These are phyloP conservation scores for Obelidium mucronatum DNA, from an alignment of 192 early-diverging fungal species.

Conservation along the genomic window DNA sequence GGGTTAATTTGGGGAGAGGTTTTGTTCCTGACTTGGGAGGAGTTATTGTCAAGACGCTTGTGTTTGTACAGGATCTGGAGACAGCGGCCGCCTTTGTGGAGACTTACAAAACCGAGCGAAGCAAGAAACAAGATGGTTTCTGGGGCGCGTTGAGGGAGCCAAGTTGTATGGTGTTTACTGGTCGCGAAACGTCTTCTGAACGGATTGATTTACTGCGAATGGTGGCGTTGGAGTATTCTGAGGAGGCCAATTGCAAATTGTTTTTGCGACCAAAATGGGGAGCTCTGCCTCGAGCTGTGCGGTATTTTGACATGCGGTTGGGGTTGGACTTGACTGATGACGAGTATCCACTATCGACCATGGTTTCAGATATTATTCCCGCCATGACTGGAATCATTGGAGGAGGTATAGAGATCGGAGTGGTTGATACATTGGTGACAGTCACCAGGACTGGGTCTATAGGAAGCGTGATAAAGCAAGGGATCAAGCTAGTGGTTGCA, in stretches of 20 bases:
- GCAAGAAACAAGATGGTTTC: neutral
- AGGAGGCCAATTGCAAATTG: neutral
- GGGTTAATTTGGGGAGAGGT: slow-evolving; percentile 20
- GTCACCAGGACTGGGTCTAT: slow-evolving; percentile 1
- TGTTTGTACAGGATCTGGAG: slow-evolving; percentile 24
- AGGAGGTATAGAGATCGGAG: neutral
- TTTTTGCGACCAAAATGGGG: slow-evolving; percentile 27
- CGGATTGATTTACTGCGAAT: neutral
- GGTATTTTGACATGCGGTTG: slow-evolving; percentile 16
- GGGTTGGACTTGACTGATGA: slow-evolving; percentile 12
- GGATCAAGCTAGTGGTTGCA: neutral
- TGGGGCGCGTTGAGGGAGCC: neutral
- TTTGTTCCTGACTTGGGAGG: slow-evolving; percentile 11
- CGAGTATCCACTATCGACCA: slow-evolving; percentile 13
- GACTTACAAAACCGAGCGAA: neutral
- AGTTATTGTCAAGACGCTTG: neutral
- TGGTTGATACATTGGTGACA: neutral
- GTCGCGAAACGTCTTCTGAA: neutral
- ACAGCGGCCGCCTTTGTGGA: neutral
- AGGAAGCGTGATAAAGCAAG: neutral
- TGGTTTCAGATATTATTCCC: slow-evolving; percentile 25
- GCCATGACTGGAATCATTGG: neutral
- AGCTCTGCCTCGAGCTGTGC: slow-evolving; percentile 5
- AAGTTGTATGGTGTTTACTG: slow-evolving; percentile 24
- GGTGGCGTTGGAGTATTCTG: slow-evolving; percentile 1